Base-by-base conservation (phyloP, 1,284 basidiomycete genomes). In the Ceratobasidium sp. region DNA sequence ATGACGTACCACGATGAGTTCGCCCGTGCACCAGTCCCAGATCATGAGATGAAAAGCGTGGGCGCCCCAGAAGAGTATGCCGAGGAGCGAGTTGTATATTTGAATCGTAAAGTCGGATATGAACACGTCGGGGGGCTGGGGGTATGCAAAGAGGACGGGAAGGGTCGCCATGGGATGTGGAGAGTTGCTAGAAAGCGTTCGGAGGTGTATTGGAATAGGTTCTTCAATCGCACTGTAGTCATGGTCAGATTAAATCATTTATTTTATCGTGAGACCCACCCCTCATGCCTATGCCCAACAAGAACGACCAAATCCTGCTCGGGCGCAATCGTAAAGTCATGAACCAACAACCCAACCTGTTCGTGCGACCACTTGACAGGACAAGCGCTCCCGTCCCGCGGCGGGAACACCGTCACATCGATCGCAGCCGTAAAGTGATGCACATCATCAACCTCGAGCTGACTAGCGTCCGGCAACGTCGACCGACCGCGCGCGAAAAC, bases 1-100 rank as follows among this genome's bases (percentile, higher is more conserved):
- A 33, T 33, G 33, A 75, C 71, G 28, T 50, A 75, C 71, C 7
- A 75, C 71, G 5, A 75, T 56, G 23, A 75, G 61, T 40, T 75
- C 71, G n/a, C 71, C 71, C 17, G 61, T 23, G 65, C 71, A 75
- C 71, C 71, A 75, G 40, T 75, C 71, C 71, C 71, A 75, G 33
- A 75, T 75, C 71, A 75, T 64, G 3, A 75, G 52, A 54, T 75
- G 71, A 75, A 75, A 75, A n/a, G 71, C 71, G 38, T 75, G 71
- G 2, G 71, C 59, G 15, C 71, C 71, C 71, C 71, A 75, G 42
- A 75, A 75, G 26, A 75, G 71, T 42, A 75, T 75, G 10, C 71
- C 71, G 38, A 75, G 71, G 17, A 75, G 44, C 28, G 71, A 75
- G 46, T 75, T 26, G 71, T 75, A 75, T 75, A 75, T 75, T 42